These are phyloP conservation scores for Polyrhizophydium stewartii DNA, from an alignment of 371 early-diverging fungal species.

Conservation along the genomic window DNA sequence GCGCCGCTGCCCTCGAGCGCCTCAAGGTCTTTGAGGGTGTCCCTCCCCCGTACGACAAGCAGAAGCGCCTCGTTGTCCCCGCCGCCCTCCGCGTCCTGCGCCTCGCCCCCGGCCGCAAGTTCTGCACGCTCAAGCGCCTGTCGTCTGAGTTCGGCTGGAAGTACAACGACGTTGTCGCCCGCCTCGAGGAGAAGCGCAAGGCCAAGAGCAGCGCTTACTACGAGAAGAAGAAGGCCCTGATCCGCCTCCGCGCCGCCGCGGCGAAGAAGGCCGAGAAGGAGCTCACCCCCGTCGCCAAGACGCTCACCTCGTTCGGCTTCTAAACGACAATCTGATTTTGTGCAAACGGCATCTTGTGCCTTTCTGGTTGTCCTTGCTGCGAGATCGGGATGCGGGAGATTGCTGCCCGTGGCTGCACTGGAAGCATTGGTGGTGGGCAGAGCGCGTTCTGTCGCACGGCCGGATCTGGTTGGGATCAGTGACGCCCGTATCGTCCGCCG, in stretches of 20 bases:
- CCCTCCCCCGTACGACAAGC: constrained; percentile 95
- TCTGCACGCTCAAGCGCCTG: constrained; percentile 91
- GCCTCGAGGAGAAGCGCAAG: constrained; percentile 97
- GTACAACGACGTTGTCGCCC: constrained; percentile 93
- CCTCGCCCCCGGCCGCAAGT: constrained; percentile 96
- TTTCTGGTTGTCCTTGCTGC: too few species aligned
- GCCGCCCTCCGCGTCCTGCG: constrained; percentile 95
- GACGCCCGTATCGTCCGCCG: too few species aligned
- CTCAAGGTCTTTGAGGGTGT: constrained; percentile 99
- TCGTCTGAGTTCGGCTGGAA: constrained; percentile 99
- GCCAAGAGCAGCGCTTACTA: constrained; percentile 88
- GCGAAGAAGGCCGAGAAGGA: constrained; percentile 56
- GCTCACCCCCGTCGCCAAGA: constrained; percentile 25
- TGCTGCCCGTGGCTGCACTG: too few species aligned
- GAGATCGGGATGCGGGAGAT: too few species aligned
- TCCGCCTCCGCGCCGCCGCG: constrained; percentile 45
- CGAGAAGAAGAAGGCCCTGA: constrained; percentile 83
- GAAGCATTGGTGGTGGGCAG: too few species aligned
- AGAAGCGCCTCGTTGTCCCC: constrained; percentile 97
- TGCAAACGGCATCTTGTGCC: too few species aligned
- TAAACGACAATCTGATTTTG: too few species aligned
- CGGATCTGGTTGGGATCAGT: too few species aligned
- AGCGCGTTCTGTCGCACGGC: too few species aligned
- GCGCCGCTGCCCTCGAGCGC: constrained; percentile 95
- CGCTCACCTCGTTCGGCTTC: constrained; percentile 38